Percentiles rank a stretch among this genome's conserved stretches.
Evolutionary conservation across 495 filamentous ascomycete species (phyloP).

Genomic region (Aspergillus cristatus): DNA sequence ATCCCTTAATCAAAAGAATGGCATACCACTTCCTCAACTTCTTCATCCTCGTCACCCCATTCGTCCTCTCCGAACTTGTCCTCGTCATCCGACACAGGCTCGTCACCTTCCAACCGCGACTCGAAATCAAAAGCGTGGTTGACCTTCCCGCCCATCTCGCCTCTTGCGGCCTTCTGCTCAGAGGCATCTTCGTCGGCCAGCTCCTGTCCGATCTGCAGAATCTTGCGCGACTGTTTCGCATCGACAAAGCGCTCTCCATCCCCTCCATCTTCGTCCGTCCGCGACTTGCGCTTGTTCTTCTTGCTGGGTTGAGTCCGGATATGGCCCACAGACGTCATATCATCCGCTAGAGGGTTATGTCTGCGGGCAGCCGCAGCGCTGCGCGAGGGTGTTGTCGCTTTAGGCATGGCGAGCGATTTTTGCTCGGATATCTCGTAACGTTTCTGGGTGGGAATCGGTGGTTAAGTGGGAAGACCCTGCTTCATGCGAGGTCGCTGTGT

Average conservation of each 20-base stretch:
- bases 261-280: conserved; percentile 46
- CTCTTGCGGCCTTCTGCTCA: conserved; percentile 30
- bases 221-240: conserved; percentile 76
- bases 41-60: conserved; percentile 60
- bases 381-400: conserved; percentile 31
- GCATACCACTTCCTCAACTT: conserved; percentile 59
- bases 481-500: no score
- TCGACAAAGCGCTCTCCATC: conserved; percentile 68
- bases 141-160: conserved; percentile 17
- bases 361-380: conserved; percentile 35
- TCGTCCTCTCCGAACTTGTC: conserved; percentile 45
- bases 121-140: conserved; percentile 61
- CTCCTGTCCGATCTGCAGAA: conserved; percentile 77
- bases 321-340: conserved; percentile 56
- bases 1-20: no score
- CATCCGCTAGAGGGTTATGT: conserved; percentile 67
- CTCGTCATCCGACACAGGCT: conserved; percentile 47
- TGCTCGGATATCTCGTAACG: conserved; percentile 2
- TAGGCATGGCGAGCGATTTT: conserved; percentile 29
- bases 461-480: no score
- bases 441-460: no score
- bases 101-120: conserved; percentile 45
- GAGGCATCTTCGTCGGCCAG: conserved; percentile 66
- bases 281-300: conserved; percentile 46
- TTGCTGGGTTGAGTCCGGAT: conserved; percentile 44